Evolutionary conservation across 2,329 filamentous ascomycete species (phyloP), one percentile per base, ranked within the genome.

Genomic region (Ascochyta fabae): DNA sequence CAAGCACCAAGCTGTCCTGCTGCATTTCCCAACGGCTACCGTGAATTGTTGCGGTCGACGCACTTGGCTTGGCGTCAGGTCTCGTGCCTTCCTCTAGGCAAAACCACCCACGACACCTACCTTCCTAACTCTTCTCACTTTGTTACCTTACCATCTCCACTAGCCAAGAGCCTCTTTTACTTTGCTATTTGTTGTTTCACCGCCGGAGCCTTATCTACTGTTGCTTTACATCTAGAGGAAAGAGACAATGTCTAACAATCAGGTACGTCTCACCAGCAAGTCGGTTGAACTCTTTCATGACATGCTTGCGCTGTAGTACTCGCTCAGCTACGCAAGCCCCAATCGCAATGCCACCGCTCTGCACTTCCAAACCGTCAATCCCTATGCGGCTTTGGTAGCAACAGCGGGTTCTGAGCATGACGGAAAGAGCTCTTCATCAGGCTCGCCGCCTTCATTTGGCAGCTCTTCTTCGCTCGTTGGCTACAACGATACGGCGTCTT

Each of bases 381-480:
- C 54, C 10, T 56, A 56, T 38, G 56, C 35, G 22, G 47, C 35
- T 6, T 23, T 59, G 34, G 46, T 53, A 19, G 50, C 42, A 38
- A 45, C 44, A 22, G 39, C 24, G 16, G 54, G 52, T 12, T 39
- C 29, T 33, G 46, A 52, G 34, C 53, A 60, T 12, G 54, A 58
- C 24, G 55, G 47, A 22, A 62, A 59, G 22, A 44, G 53, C 33
- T 59, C 59, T 1, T 56, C 59, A 2, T 54, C 59, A 5, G 49
- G 44, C 33, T 59, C 61, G 16, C 41, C 42, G 2, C 49, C 53
- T 13, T 60, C 56, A 9, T 63, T 53, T 26, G 56, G 54, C 33
- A 56, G 58, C 36, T 60, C 61, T n/a, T 40, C 50, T 9, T 61
- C 53, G 23, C 36, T 54, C 23, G 19, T 49, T 29, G 50, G 31